Evolutionary conservation across 208 protist genomes (phyloP), one percentile per base, ranked within the genome.

Genomic region (Crithidia expoeki): DNA sequence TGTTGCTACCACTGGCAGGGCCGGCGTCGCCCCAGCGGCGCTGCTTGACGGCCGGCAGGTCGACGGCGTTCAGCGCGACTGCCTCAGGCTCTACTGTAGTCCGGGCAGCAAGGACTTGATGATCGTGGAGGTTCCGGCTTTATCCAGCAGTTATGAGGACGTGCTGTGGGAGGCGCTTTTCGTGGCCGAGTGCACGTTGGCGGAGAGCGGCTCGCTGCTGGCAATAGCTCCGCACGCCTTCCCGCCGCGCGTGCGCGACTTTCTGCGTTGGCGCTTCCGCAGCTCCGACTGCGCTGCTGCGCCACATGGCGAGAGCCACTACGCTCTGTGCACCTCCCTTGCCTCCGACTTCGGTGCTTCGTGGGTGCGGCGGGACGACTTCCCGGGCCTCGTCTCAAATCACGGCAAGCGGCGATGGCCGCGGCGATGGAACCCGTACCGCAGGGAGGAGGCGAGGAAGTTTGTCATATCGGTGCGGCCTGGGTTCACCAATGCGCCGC

Each of bases 371-470:
- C 58, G 47, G 25, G 57, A 61, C 27, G 67, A 67, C 52, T 88
- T 89, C 65, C 84, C 85, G 1, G 79, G 84, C 14, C 50, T 80
- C 42, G 23, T 76, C 16, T 17, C 73, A 11, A 47, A 47, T 12
- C 59, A n/a, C n/a, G n/a, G 61, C 9, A 74, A 69, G 14, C 46
- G 58, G 36, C 50, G 42, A 9, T 71, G 85, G 12, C 71, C 75
- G 36, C 68, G 74, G 34, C 72, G 65, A 42, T 89, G 84, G 80
- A 89, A 88, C 47, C 85, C 81, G n/a, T 86, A 86, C 50, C 73
- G 67, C 6, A 42, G 73, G 14, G 7, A 69, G 3, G 42, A 69
- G 27, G 38, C 27, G 64, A 55, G 42, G 23, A 70, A 76, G 33
- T 80, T 72, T 21, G 58, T 81, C 40, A 57, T 68, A 63, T 85